phyloP scores from a whole-genome alignment of 2,329 filamentous ascomycete species.

The Chrysosporium queenslandicum region DNA sequence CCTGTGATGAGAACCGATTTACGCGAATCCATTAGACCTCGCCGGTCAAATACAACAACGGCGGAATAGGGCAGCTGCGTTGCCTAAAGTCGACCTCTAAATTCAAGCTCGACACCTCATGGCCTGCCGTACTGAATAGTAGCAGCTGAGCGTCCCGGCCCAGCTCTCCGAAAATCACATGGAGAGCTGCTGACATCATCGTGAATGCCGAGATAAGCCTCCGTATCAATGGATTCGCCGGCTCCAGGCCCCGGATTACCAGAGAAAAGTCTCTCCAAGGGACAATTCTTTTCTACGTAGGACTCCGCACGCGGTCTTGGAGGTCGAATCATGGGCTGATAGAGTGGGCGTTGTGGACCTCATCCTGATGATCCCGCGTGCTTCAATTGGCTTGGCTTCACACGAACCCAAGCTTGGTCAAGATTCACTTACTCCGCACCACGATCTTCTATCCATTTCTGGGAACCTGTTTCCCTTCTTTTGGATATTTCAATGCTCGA shows the following conservation, averaged over 20 bases:
- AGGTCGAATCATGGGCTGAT: not conserved
- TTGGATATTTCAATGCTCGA: not conserved
- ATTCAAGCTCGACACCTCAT: too few relatives aligned
- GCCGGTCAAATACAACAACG: too few relatives aligned
- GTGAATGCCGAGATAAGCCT: not conserved
- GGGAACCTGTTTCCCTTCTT: not conserved
- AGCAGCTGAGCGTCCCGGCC: too few relatives aligned
- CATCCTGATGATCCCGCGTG: not conserved
- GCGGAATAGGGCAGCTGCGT: too few relatives aligned
- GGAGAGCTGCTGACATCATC: not conserved
- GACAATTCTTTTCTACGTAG: too few relatives aligned
- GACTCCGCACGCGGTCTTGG: too few relatives aligned
- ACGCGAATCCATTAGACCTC: slow-evolving; percentile 23
- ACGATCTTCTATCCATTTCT: not conserved
- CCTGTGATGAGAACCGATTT: slow-evolving; percentile 36
- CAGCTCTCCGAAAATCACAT: not conserved
- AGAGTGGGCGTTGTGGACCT: not conserved
- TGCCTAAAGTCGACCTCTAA: too few relatives aligned
- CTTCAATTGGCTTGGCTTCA: slow-evolving; percentile 3
- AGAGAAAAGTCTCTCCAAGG: too few relatives aligned
- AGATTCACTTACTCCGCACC: not conserved
- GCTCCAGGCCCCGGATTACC: not conserved
- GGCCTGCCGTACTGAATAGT: too few relatives aligned
- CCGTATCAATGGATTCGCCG: not conserved
- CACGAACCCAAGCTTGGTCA: not conserved